A percentile compares a stretch with the other conserved stretches of the same genome.
These are phyloP conservation scores for Psilocybe cubensis DNA, from an alignment of 768 basidiomycete genomes.

Conservation along the genomic window DNA sequence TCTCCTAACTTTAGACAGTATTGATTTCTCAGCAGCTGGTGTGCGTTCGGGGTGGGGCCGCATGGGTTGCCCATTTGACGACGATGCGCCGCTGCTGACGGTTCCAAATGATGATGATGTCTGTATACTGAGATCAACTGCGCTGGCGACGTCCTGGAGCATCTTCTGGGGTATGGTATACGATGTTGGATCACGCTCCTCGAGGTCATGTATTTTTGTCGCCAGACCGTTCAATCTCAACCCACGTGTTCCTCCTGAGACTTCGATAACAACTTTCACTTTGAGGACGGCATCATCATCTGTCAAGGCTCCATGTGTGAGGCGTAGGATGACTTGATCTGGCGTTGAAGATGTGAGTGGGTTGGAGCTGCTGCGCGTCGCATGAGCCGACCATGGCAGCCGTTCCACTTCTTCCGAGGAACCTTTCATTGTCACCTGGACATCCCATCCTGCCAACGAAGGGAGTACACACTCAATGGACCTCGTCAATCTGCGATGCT, in stretches of 20 bases:
- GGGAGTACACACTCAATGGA: conserved; percentile 85
- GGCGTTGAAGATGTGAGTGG: conserved; percentile 34
- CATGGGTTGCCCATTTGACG: conserved; percentile 39
- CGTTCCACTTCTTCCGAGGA: conserved; percentile 73
- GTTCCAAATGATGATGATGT: conserved; percentile 65
- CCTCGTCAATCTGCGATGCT: conserved; percentile 70
- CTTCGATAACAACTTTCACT: conserved; percentile 79
- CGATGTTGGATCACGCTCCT: conserved; percentile 69
- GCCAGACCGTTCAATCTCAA: conserved; percentile 88
- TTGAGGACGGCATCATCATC: conserved; percentile 82
- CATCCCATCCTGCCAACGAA: conserved; percentile 81
- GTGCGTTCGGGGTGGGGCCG: conserved; percentile 49
- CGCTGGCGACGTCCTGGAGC: conserved; percentile 74
- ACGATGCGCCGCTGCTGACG: conserved; percentile 51
- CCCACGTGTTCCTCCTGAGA: conserved; percentile 74
- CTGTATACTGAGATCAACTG: conserved; percentile 68
- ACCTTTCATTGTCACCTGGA: conserved; percentile 76
- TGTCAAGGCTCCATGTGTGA: conserved; percentile 73
- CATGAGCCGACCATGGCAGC: conserved; percentile 74
- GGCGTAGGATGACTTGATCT: conserved; percentile 62
- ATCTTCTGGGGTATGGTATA: conserved; percentile 63
- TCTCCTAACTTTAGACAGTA: conserved; percentile 83
- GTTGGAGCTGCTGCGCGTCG: conserved; percentile 49
- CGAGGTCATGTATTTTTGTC: conserved; percentile 63
- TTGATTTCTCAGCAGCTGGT: conserved; percentile 75